phyloP scores from a whole-genome alignment of 345 rosid species.

The Sisymbrium altissimum region DNA sequence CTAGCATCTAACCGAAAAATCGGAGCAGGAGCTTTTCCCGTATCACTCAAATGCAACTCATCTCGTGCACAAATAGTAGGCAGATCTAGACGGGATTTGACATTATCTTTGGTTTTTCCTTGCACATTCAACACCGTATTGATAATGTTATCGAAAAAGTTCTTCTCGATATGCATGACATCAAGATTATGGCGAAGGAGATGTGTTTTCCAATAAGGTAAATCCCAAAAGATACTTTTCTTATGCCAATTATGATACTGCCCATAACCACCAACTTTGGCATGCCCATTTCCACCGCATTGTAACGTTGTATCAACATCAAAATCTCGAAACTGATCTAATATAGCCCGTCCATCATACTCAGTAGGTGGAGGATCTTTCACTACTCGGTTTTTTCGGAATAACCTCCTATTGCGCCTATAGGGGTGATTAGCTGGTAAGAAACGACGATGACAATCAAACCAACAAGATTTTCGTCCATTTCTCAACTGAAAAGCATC shows the following conservation, averaged over 20 bases:
- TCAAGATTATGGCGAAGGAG: not conserved
- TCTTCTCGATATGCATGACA: too few species aligned
- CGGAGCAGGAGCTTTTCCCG: not conserved
- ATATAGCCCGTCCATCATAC: not conserved
- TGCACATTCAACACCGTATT: not conserved
- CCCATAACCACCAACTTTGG: not conserved
- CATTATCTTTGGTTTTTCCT: not conserved
- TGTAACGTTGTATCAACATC: not conserved
- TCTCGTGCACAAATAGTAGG: not conserved
- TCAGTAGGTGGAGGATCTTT: not conserved
- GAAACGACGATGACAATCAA: not conserved
- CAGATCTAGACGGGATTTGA: not conserved
- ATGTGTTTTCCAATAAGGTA: not conserved
- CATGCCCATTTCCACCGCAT: not conserved
- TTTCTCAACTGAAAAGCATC: not conserved
- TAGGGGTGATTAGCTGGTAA: not conserved
- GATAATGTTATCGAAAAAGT: not conserved
- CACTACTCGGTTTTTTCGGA: not conserved
- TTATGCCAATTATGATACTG: not conserved
- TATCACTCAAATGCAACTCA: not conserved
- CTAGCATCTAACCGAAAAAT: not conserved
- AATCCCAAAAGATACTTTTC: not conserved
- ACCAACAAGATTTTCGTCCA: not conserved
- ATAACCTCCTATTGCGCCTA: not conserved
- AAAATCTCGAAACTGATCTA: not conserved